Percentiles rank a stretch among this genome's conserved stretches.
Evolutionary conservation across 371 early-diverging fungal species (phyloP).

Genomic region (Basidiobolus meristosporus): DNA sequence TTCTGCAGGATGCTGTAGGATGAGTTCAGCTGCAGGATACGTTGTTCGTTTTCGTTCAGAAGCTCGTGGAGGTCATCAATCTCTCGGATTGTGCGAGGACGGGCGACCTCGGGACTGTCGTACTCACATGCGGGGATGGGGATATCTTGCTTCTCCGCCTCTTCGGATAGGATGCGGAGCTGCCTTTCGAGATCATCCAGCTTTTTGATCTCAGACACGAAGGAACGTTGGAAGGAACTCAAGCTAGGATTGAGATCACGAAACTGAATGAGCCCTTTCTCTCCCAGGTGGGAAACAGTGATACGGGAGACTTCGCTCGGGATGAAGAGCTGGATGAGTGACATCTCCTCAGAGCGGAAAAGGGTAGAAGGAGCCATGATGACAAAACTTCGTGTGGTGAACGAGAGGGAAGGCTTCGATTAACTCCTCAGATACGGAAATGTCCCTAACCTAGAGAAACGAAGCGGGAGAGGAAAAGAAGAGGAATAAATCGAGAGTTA

Average conservation of each 20-base stretch:
- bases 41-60: slow-evolving; percentile 62
- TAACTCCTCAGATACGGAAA: no score
- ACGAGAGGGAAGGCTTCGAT: no score
- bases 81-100: slow-evolving; percentile 73
- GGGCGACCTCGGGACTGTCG: slow-evolving; percentile 12
- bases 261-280: slow-evolving; percentile 84
- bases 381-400: no score
- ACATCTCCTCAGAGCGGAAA: slow-evolving; percentile 95
- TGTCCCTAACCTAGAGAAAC: no score
- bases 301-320: slow-evolving; percentile 86
- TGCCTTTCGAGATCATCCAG: slow-evolving; percentile 88
- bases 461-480: no score
- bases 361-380: slow-evolving; percentile 11
- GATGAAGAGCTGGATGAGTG: slow-evolving; percentile 88
- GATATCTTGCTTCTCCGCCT: slow-evolving; percentile 48
- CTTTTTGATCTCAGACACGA: slow-evolving; percentile 77
- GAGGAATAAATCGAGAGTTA: no score
- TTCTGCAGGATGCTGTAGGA: slow-evolving; percentile 73
- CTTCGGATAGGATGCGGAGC: slow-evolving; percentile 65
- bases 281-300: slow-evolving; percentile 86
- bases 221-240: slow-evolving; percentile 94
- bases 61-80: slow-evolving; percentile 83
- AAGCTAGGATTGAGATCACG: slow-evolving; percentile 88
- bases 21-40: slow-evolving; percentile 69
- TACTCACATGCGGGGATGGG: slow-evolving; percentile 26